These are phyloP conservation scores for Phytopythium litorale DNA, from an alignment of 352 stramenopile genomes.

Conservation along the genomic window DNA sequence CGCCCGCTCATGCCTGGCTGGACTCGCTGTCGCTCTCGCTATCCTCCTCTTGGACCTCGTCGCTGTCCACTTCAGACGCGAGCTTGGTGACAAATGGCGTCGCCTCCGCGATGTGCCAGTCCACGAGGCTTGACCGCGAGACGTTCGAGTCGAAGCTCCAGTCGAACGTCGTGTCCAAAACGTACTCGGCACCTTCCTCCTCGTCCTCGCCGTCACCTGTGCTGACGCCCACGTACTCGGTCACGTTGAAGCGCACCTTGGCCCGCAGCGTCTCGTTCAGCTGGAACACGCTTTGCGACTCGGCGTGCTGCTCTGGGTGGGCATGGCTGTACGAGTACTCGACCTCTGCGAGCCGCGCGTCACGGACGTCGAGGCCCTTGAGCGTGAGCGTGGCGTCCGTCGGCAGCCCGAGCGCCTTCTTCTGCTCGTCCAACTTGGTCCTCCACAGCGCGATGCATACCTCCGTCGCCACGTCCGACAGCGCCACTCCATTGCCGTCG, in stretches of 20 bases:
- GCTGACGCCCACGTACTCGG: conserved; percentile 20
- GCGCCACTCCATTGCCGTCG: background rate
- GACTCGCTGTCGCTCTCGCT: background rate
- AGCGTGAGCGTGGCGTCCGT: conserved; percentile 17
- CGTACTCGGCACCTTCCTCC: conserved; percentile 12
- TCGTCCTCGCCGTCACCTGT: conserved; percentile 9
- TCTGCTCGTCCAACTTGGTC: conserved; percentile 15
- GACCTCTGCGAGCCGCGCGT: conserved; percentile 20
- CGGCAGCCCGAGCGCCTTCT: conserved; percentile 15
- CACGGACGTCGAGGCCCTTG: conserved; percentile 24
- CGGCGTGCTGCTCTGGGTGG: conserved; percentile 11
- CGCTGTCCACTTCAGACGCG: conserved; percentile 3
- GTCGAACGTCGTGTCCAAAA: conserved; percentile 26
- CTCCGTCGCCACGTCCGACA: conserved; percentile 19
- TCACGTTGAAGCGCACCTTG: conserved; percentile 32
- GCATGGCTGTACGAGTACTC: conserved; percentile 33
- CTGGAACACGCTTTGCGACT: conserved; percentile 31
- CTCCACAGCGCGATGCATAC: conserved; percentile 22
- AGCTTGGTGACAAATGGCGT: conserved; percentile 27
- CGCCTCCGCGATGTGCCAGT: conserved; percentile 32
- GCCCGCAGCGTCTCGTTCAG: conserved; percentile 37
- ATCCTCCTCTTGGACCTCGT: background rate
- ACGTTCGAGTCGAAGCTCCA: conserved; percentile 48
- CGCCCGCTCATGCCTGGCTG: background rate
- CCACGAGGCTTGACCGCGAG: conserved; percentile 26